Evolutionary conservation across 2,329 filamentous ascomycete species (phyloP).

Genomic region (Hypomyces rosellus): DNA sequence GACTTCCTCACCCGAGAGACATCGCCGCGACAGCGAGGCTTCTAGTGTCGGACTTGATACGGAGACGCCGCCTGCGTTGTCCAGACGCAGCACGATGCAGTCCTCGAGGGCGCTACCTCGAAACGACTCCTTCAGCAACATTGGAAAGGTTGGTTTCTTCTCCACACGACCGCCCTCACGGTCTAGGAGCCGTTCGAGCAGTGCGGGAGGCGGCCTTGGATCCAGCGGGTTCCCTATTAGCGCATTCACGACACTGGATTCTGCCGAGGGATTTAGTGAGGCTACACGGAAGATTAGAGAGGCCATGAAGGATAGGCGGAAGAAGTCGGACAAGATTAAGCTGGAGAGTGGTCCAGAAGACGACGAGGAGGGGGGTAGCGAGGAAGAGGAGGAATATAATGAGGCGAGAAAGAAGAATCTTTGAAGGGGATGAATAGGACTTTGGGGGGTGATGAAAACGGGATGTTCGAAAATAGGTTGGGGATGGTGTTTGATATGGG

Average conservation of each 20-base stretch:
- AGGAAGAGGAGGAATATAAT: conserved; percentile 35
- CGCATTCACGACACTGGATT: conserved; percentile 61
- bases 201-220: conserved; percentile 56
- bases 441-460: background rate
- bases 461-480: background rate
- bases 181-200: conserved; percentile 64
- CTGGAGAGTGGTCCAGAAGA: conserved; percentile 29
- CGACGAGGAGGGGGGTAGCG: conserved; percentile 31
- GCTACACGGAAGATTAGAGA: conserved; percentile 77
- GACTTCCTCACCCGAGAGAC: conserved; percentile 19
- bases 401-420: conserved; percentile 38
- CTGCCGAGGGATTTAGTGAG: conserved; percentile 68
- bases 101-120: conserved; percentile 58
- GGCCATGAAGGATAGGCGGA: conserved; percentile 65
- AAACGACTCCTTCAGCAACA: conserved; percentile 91
- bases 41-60: conserved; percentile 34
- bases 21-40: conserved; percentile 43
- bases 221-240: conserved; percentile 59
- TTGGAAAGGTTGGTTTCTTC: conserved; percentile 83
- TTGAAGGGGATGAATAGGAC: conserved; percentile 13
- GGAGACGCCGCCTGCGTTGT: conserved; percentile 35
- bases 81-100: conserved; percentile 45
- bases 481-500: too few relatives aligned
- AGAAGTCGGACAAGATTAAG: conserved; percentile 41
- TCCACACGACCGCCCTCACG: conserved; percentile 80